phyloP scores from a whole-genome alignment of 345 rosid genomes.

The Populus ilicifolia region DNA sequence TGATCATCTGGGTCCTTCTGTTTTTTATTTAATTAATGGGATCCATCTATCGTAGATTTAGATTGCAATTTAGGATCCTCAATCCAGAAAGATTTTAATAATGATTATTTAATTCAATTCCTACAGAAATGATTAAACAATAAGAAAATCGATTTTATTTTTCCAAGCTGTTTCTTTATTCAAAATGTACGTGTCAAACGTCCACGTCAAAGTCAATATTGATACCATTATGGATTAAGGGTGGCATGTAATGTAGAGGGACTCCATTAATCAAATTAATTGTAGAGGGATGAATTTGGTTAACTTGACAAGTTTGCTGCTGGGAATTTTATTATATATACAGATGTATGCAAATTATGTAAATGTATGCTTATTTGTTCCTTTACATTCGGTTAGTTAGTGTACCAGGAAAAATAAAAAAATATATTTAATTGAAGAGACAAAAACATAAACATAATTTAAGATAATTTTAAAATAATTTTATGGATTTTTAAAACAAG shows the following conservation, averaged over 20 bases:
- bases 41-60: background rate
- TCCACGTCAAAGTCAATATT: background rate
- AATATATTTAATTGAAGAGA: too few species aligned
- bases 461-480: too few species aligned
- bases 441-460: too few species aligned
- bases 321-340: background rate
- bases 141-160: background rate
- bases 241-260: background rate
- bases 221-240: too few species aligned
- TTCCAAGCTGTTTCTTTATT: background rate
- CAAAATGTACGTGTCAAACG: background rate
- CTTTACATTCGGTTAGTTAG: background rate
- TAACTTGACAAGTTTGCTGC: background rate
- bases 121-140: background rate
- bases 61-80: background rate
- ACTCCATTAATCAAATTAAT: too few species aligned
- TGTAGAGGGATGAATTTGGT: background rate
- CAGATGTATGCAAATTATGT: background rate
- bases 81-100: background rate
- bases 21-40: background rate
- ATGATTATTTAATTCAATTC: background rate
- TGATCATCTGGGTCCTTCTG: background rate
- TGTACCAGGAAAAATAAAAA: too few species aligned
- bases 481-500: too few species aligned
- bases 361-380: background rate